Conservation (phyloP, 306 rosid species). For the Gillenia trifoliata region DNA sequence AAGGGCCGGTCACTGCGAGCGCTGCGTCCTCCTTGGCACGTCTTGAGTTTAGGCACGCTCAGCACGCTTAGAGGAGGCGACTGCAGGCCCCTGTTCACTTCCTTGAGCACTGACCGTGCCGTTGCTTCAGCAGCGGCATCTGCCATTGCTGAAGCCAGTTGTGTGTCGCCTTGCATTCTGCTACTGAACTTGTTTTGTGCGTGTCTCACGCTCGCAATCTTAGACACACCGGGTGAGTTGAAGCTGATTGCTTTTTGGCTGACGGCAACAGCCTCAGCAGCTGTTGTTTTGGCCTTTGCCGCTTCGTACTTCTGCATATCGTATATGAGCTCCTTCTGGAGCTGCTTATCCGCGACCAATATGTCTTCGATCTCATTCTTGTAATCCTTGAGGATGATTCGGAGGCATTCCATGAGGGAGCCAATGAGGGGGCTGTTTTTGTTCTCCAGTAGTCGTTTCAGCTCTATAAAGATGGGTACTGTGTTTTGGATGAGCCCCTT, state of each 20-base stretch:
- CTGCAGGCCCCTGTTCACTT: slow-evolving; percentile 56
- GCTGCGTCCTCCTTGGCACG: slow-evolving; percentile 25
- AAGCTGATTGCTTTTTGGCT: slow-evolving; percentile 34
- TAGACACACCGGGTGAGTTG: slow-evolving; percentile 33
- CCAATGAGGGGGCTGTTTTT: slow-evolving; percentile 89
- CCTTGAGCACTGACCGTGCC: slow-evolving; percentile 78
- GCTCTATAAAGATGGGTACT: slow-evolving; percentile 85
- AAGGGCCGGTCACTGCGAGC: slow-evolving; percentile 23
- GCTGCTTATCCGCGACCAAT: slow-evolving; percentile 89
- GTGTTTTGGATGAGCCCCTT: slow-evolving; percentile 81
- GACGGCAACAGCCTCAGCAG: slow-evolving; percentile 46
- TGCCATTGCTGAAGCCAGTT: slow-evolving; percentile 74
- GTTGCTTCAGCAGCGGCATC: slow-evolving; percentile 76
- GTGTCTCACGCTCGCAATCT: slow-evolving; percentile 19
- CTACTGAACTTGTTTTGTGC: slow-evolving; percentile 11
- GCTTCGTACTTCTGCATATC: slow-evolving; percentile 83
- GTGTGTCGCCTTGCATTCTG: slow-evolving; percentile 31
- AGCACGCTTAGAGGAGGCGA: slow-evolving; percentile 60
- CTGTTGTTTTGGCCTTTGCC: slow-evolving; percentile 60
- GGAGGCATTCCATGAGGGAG: slow-evolving; percentile 89
- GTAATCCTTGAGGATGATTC: slow-evolving; percentile 82
- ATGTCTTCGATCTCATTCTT: slow-evolving; percentile 86
- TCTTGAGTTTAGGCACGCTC: slow-evolving; percentile 64
- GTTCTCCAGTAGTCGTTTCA: slow-evolving; percentile 75
- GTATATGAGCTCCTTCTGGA: slow-evolving; percentile 80